These are phyloP conservation scores for Pseudogymnoascus sp. DNA, from an alignment of 2,329 filamentous ascomycete species.

Conservation along the genomic window DNA sequence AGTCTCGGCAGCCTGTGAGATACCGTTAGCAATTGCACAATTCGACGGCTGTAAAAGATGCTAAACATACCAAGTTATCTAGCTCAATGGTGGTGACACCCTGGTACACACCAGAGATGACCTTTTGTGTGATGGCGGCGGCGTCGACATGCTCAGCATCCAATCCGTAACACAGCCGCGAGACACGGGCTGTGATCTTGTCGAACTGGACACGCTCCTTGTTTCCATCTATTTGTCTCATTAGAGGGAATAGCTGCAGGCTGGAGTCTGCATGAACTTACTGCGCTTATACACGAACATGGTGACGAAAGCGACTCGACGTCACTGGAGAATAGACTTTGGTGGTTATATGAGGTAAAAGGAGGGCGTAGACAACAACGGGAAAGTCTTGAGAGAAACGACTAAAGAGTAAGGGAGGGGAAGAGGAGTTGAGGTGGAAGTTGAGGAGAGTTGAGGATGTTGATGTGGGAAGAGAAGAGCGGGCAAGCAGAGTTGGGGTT, in stretches of 20 bases:
- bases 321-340: conserved; percentile 1
- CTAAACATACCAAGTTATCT: conserved; percentile 78
- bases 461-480: conserved; percentile 7
- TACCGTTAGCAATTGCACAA: conserved; percentile 16
- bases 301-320: conserved; percentile 6
- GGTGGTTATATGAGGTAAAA: conserved; percentile 1
- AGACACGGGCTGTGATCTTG: conserved; percentile 99
- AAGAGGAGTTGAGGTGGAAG: neutral
- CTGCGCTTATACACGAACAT: conserved; percentile 31
- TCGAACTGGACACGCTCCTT: conserved; percentile 99
- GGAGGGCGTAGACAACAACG: neutral
- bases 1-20: conserved; percentile 80
- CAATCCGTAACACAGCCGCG: conserved; percentile 92
- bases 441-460: conserved; percentile 7
- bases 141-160: conserved; percentile 94
- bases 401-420: conserved; percentile 14
- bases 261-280: conserved; percentile 19
- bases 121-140: conserved; percentile 96
- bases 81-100: conserved; percentile 94
- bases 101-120: conserved; percentile 98
- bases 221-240: conserved; percentile 66
- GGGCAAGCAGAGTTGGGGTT: conserved; percentile 3
- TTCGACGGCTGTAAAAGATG: conserved; percentile 19
- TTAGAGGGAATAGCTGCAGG: conserved; percentile 12
- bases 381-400: conserved; percentile 10